These are phyloP conservation scores for Mallotus nudiflorus DNA, from an alignment of 345 rosid species.

Conservation along the genomic window DNA sequence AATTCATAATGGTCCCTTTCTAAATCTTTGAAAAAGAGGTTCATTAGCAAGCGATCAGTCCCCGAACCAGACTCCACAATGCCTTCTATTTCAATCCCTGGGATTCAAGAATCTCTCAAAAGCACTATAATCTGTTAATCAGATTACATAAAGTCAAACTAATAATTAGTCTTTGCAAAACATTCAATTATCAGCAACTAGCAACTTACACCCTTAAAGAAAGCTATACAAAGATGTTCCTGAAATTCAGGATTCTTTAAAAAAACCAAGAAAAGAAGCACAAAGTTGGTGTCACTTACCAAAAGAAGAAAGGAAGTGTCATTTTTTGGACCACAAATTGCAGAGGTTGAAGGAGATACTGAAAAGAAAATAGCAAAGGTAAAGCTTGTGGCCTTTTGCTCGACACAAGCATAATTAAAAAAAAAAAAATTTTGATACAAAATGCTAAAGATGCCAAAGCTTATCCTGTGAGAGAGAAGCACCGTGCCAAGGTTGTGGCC, in stretches of 20 bases:
- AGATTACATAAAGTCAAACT: too few relatives aligned
- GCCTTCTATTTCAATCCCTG: too few relatives aligned
- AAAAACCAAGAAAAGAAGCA: background rate
- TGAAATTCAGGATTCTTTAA: background rate
- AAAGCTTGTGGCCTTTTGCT: background rate
- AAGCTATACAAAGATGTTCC: background rate
- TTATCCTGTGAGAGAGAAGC: background rate
- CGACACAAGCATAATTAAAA: background rate
- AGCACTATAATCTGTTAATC: background rate
- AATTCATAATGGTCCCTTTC: too few relatives aligned
- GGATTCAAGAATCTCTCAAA: slow-evolving; percentile 16
- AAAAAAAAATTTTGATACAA: background rate
- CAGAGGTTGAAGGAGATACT: background rate
- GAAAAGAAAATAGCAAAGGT: background rate
- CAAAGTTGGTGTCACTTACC: slow-evolving; percentile 27
- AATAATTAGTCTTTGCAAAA: too few relatives aligned
- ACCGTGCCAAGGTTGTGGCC: background rate
- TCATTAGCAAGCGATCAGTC: too few relatives aligned
- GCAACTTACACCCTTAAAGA: background rate
- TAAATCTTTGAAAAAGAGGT: too few relatives aligned
- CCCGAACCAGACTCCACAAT: too few relatives aligned
- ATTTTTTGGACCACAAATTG: background rate
- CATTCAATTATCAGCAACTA: background rate
- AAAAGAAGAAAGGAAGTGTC: background rate
- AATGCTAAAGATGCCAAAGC: background rate